Conservation (phyloP, 1,284 basidiomycete genomes). For the Sutorius eximius region DNA sequence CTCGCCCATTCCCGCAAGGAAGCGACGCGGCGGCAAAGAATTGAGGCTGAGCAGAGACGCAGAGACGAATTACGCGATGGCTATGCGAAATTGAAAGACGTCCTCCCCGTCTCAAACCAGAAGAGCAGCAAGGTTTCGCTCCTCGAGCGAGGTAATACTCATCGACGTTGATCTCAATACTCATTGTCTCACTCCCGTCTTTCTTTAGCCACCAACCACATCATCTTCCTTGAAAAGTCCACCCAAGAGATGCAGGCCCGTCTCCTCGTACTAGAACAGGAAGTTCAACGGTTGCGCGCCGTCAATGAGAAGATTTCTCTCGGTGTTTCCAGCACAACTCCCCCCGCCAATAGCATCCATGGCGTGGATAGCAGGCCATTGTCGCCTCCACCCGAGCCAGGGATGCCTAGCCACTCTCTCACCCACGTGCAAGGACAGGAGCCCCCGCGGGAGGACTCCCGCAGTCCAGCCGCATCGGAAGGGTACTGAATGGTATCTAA, state of each 20-base stretch:
- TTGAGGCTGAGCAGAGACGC: slow-evolving; percentile 83
- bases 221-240: slow-evolving; percentile 63
- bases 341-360: slow-evolving; percentile 40
- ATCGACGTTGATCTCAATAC: not conserved
- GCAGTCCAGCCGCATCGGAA: slow-evolving; percentile 62
- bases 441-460: slow-evolving; percentile 58
- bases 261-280: slow-evolving; percentile 59
- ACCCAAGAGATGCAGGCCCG: slow-evolving; percentile 69
- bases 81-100: slow-evolving; percentile 83
- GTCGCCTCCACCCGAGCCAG: slow-evolving; percentile 61
- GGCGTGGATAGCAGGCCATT: slow-evolving; percentile 54
- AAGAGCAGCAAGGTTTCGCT: slow-evolving; percentile 87
- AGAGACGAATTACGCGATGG: slow-evolving; percentile 86
- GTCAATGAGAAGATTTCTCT: slow-evolving; percentile 81
- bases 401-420: slow-evolving; percentile 47
- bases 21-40: slow-evolving; percentile 77
- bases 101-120: slow-evolving; percentile 81
- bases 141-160: slow-evolving; percentile 72
- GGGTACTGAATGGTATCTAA: slow-evolving; percentile 31
- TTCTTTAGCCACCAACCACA: slow-evolving; percentile 67
- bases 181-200: slow-evolving; percentile 11
- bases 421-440: slow-evolving; percentile 54
- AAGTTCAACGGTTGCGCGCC: slow-evolving; percentile 63
- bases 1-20: slow-evolving; percentile 78
- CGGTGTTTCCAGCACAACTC: slow-evolving; percentile 53